A percentile compares a stretch with the other conserved stretches of the same genome.
These are phyloP conservation scores for Sarocladium brachiariae DNA, from an alignment of 2,329 filamentous ascomycete genomes.

Conservation along the genomic window DNA sequence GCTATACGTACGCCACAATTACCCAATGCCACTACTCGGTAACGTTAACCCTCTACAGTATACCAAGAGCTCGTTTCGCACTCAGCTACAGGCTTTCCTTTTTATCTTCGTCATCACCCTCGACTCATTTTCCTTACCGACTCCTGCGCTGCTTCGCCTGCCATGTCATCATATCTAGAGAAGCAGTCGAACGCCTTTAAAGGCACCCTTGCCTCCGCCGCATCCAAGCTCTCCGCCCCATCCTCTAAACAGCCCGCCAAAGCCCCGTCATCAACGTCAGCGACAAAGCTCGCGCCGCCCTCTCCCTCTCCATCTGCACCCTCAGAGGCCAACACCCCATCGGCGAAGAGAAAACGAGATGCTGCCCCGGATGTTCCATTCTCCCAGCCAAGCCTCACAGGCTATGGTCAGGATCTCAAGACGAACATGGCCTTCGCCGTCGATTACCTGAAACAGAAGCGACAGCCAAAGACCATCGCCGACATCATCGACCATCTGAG, in stretches of 20 bases:
- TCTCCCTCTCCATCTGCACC: constrained; percentile 56
- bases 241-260: constrained; percentile 31
- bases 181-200: constrained; percentile 58
- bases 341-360: constrained; percentile 56
- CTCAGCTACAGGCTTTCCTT: not conserved
- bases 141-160: constrained; percentile 16
- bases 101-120: not conserved
- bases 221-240: constrained; percentile 53
- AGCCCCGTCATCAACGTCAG: constrained; percentile 24
- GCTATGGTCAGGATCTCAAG: constrained; percentile 72
- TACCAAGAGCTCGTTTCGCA: too few species aligned
- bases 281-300: constrained; percentile 41
- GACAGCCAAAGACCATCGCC: constrained; percentile 59
- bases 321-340: constrained; percentile 54
- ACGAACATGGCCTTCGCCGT: constrained; percentile 85
- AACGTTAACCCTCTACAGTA: too few species aligned
- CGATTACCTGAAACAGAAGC: constrained; percentile 70
- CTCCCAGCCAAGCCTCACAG: constrained; percentile 70
- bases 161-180: constrained; percentile 57
- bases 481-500: constrained; percentile 79
- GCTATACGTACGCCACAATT: not conserved
- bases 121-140: not conserved
- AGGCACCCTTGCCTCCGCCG: constrained; percentile 55
- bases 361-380: constrained; percentile 49
- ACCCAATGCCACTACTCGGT: not conserved